These are phyloP conservation scores for Oryza brachyantha DNA, from an alignment of 176 grass and related monocot genomes.

Conservation along the genomic window DNA sequence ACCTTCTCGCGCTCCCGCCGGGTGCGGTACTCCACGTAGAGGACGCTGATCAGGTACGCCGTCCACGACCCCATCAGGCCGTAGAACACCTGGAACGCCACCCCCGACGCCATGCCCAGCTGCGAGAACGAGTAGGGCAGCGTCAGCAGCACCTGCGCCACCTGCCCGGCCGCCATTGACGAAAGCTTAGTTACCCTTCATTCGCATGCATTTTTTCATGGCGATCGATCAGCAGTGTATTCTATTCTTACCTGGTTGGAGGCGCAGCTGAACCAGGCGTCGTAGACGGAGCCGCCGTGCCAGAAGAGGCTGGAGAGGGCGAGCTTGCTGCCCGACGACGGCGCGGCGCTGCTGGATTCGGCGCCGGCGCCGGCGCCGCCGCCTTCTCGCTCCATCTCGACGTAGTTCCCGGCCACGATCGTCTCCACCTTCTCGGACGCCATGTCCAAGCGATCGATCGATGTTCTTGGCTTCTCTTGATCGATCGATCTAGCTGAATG, in stretches of 20 bases:
- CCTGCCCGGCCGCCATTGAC: slow-evolving; percentile 21
- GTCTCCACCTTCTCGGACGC: slow-evolving; percentile 98
- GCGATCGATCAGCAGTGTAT: too few relatives aligned
- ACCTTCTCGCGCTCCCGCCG: slow-evolving; percentile 81
- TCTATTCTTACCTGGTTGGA: slow-evolving; percentile 86
- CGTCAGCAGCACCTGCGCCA: slow-evolving; percentile 98
- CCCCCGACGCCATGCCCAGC: slow-evolving; percentile 78
- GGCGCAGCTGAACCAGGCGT: slow-evolving; percentile 98
- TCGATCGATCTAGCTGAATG: not conserved
- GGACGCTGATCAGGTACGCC: slow-evolving; percentile 86
- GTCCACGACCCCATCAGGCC: slow-evolving; percentile 96
- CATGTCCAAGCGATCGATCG: slow-evolving; percentile 21
- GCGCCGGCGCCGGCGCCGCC: not conserved
- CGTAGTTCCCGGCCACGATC: slow-evolving; percentile 86
- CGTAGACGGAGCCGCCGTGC: slow-evolving; percentile 87
- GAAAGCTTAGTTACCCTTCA: too few relatives aligned
- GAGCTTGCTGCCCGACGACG: slow-evolving; percentile 9
- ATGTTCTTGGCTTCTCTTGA: not conserved
- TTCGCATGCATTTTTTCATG: too few relatives aligned
- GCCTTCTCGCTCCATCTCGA: slow-evolving; percentile 81
- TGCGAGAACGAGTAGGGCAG: slow-evolving; percentile 99
- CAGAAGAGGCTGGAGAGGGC: slow-evolving; percentile 64
- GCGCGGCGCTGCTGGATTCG: not conserved
- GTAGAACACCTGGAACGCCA: slow-evolving; percentile 78
- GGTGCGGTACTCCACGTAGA: slow-evolving; percentile 91